Evolutionary conservation across 768 basidiomycete species (phyloP), one percentile per base, ranked within the genome.

Genomic region (Boletus reticulatus): DNA sequence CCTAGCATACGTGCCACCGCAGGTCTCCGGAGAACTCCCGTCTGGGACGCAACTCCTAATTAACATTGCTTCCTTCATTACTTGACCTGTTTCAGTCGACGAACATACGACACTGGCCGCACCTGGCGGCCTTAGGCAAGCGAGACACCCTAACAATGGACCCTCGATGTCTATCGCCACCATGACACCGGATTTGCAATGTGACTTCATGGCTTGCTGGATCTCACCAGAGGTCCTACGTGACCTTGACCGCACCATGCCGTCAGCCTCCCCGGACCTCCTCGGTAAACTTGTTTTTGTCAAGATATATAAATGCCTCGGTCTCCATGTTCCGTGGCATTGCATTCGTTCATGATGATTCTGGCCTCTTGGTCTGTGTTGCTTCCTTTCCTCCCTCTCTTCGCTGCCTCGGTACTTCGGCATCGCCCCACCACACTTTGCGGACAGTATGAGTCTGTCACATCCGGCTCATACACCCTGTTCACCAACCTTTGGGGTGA

Each of bases 401-500:
- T 39, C 37, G 31, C 44, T 39, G 36, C 44, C 19, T 53, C 37
- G 6, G 43, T 27, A 19, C 9, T 44, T 29, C 51, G 19, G 36
- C 24, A 17, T 37, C 43, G 22, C 22, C 13, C 19, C 44, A 46
- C 52, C 39, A 29, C 22, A 16, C 4, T 53, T 14, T 53, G 52
- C 19, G 37, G 44, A 29, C 44, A 46, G 37, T 53, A 46, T 34
- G 82, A 83, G 53, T 69, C 70, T n/a, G 74, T 80, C 52, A 66
- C 70, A 17, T 77, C 74, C 61, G 52, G 52, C 19, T 31, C 52
- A 20, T 53, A 53, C 14, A 32, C 36, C 37, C 13, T 53, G n/a
- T 31, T 76, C 45, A 76, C 83, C 31, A 74, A 87, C 62, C 82
- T 79, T 54, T 77, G 76, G 76, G 74, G 75, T 47, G 39, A 62